phyloP scores from a whole-genome alignment of 2,329 filamentous ascomycete species.

The Cryphonectria carpinicola region DNA sequence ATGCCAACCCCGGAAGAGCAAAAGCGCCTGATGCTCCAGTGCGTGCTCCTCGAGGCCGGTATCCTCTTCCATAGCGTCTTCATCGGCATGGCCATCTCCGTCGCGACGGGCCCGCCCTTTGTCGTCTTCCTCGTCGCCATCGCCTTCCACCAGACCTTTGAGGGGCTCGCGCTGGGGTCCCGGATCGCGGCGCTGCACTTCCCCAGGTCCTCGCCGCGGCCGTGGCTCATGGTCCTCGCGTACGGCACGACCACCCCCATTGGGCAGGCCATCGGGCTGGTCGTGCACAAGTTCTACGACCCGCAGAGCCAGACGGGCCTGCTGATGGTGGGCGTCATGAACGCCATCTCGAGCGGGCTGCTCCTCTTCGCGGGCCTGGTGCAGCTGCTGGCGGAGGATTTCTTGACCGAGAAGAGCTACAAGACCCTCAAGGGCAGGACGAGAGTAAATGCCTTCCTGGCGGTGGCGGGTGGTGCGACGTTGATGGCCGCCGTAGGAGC shows the following conservation, averaged over 20 bases:
- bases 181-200: conserved; percentile 86
- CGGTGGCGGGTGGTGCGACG: conserved; percentile 66
- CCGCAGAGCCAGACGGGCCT: conserved; percentile 76
- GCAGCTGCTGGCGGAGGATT: conserved; percentile 84
- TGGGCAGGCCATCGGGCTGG: conserved; percentile 80
- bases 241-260: conserved; percentile 80
- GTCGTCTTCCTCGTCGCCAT: conserved; percentile 81
- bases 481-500: conserved; percentile 75
- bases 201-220: conserved; percentile 70
- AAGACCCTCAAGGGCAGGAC: conserved; percentile 64
- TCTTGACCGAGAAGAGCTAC: conserved; percentile 77
- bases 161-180: conserved; percentile 82
- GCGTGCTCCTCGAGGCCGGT: conserved; percentile 78
- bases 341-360: conserved; percentile 80
- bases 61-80: conserved; percentile 87
- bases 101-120: conserved; percentile 79
- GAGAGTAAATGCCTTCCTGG: conserved; percentile 64
- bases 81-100: conserved; percentile 84
- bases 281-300: conserved; percentile 79
- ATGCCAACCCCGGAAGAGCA: conserved; percentile 57
- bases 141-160: conserved; percentile 85
- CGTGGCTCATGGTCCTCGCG: conserved; percentile 81
- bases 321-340: conserved; percentile 84
- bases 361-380: conserved; percentile 83
- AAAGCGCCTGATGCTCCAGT: conserved; percentile 73